Evolutionary conservation across 805 yeast genomes (phyloP).

Genomic region (Ogataea corticis): DNA sequence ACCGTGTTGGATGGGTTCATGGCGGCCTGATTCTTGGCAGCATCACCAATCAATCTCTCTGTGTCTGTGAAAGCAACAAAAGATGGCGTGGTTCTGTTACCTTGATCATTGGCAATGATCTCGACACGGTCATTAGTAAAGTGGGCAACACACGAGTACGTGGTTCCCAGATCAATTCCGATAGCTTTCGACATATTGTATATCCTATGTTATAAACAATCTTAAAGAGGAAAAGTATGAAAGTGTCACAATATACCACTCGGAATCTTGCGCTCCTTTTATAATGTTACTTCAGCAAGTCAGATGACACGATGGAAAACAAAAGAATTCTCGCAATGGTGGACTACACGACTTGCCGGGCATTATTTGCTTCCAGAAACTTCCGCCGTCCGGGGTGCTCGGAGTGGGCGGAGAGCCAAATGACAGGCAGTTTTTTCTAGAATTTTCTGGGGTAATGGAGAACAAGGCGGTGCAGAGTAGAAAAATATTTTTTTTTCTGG

Average conservation of each 20-base stretch:
- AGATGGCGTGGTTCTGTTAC: constrained; percentile 97
- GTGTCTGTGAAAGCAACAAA: constrained; percentile 92
- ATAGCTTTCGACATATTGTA: constrained; percentile 42
- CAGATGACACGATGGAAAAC: constrained; percentile 8
- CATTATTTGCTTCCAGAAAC: constrained; percentile 3
- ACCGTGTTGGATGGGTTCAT: constrained; percentile 89
- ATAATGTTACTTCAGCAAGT: constrained; percentile 6
- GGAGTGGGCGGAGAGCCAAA: neutral
- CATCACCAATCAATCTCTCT: constrained; percentile 93
- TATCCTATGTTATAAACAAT: neutral
- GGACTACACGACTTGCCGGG: constrained; percentile 4
- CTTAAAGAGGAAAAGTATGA: too few species aligned
- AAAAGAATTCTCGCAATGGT: constrained; percentile 2
- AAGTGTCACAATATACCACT: too few species aligned
- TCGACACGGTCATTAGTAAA: constrained; percentile 89
- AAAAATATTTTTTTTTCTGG: too few species aligned
- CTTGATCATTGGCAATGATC: constrained; percentile 96
- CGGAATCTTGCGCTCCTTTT: constrained; percentile 5
- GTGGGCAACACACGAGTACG: constrained; percentile 94
- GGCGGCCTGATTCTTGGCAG: constrained; percentile 97
- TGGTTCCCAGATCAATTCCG: constrained; percentile 83
- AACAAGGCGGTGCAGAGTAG: neutral
- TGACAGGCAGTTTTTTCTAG: constrained; percentile 8
- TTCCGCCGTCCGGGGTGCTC: constrained; percentile 6
- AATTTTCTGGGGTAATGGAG: constrained; percentile 9